phyloP scores from a whole-genome alignment of 2,329 filamentous ascomycete genomes.

The Sporothrix globosa region DNA sequence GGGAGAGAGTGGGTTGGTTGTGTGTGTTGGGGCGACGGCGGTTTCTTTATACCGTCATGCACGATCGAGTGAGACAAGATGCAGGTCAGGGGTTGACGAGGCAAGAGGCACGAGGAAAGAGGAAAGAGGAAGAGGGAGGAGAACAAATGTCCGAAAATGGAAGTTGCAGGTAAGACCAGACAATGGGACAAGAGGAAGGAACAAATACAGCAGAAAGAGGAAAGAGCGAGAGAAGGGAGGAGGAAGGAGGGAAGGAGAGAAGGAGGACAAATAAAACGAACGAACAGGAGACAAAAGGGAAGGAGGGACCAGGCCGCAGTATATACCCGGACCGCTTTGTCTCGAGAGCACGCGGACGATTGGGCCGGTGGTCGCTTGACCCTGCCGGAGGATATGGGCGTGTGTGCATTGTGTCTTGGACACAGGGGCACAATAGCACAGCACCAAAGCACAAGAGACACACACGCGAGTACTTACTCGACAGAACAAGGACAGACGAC shows the following conservation, averaged over 20 bases:
- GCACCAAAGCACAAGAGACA: background rate
- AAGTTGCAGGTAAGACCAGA: constrained; percentile 18
- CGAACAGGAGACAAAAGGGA: background rate
- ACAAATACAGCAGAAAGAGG: constrained; percentile 11
- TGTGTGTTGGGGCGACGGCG: background rate
- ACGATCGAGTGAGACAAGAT: constrained; percentile 23
- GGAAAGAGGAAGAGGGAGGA: background rate
- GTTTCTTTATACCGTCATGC: constrained; percentile 25
- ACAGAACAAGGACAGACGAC: background rate
- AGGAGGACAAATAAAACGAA: background rate
- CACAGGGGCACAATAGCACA: background rate
- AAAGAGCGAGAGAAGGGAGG: background rate
- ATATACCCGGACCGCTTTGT: constrained; percentile 31
- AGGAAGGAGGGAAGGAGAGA: constrained; percentile 9
- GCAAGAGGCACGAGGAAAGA: background rate
- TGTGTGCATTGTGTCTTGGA: constrained; percentile 9
- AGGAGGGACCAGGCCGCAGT: constrained; percentile 20
- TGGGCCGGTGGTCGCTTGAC: constrained; percentile 31
- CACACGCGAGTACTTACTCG: constrained; percentile 23
- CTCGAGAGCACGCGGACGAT: constrained; percentile 30
- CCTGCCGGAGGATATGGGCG: constrained; percentile 20
- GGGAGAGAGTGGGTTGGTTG: constrained; percentile 37
- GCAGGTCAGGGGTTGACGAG: background rate
- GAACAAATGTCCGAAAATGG: constrained; percentile 21
- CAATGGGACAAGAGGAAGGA: constrained; percentile 21